phyloP scores from a whole-genome alignment of 208 protist genomes.

The Crithidia sp. region DNA sequence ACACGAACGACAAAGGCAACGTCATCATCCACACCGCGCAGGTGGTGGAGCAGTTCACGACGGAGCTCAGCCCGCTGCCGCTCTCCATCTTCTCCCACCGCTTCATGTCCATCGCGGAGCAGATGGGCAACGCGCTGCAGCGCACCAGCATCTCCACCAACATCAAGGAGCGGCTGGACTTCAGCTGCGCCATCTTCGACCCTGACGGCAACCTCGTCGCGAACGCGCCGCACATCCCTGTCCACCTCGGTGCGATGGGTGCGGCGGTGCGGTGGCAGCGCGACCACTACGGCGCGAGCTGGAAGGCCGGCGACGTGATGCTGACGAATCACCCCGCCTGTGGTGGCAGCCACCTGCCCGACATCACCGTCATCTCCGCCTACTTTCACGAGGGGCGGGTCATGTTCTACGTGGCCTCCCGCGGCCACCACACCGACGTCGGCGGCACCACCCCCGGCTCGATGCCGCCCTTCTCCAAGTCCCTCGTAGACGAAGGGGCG shows the following conservation, averaged over 20 bases:
- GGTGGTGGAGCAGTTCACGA: slow-evolving; percentile 49
- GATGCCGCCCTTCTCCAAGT: slow-evolving; percentile 95
- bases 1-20: slow-evolving; percentile 82
- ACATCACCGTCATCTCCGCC: slow-evolving; percentile 97
- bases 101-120: slow-evolving; percentile 98
- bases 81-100: slow-evolving; percentile 95
- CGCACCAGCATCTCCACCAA: slow-evolving; percentile 96
- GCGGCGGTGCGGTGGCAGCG: slow-evolving; percentile 90
- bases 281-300: slow-evolving; percentile 50
- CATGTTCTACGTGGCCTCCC: slow-evolving; percentile 93
- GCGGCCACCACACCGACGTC: slow-evolving; percentile 97
- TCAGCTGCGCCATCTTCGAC: slow-evolving; percentile 89
- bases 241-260: slow-evolving; percentile 96
- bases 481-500: slow-evolving; percentile 93
- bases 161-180: slow-evolving; percentile 96
- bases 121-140: slow-evolving; percentile 96
- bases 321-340: slow-evolving; percentile 94
- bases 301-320: slow-evolving; percentile 93
- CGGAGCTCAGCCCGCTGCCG: slow-evolving; percentile 73
- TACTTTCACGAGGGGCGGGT: slow-evolving; percentile 69
- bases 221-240: slow-evolving; percentile 96
- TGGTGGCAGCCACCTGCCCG: slow-evolving; percentile 95
- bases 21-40: slow-evolving; percentile 69
- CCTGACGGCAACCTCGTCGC: slow-evolving; percentile 94
- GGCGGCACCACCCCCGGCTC: slow-evolving; percentile 95